Evolutionary conservation across 2,329 filamentous ascomycete genomes (phyloP), one percentile per base, ranked within the genome.

Genomic region (Fusarium sublunatum): DNA sequence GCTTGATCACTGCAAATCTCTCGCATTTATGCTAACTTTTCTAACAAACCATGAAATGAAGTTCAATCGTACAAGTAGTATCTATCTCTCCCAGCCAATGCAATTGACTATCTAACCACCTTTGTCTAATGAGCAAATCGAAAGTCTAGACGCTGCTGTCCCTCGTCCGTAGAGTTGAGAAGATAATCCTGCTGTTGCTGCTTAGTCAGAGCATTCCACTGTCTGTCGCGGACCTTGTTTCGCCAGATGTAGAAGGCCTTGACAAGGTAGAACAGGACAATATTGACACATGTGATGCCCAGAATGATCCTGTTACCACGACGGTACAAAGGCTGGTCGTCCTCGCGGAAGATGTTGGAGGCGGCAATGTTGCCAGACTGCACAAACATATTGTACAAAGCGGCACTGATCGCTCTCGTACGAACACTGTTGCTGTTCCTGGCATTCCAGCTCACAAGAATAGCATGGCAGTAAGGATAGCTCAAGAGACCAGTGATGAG

Each of bases 351-450:
- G 41, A 76, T 75, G 24, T 82, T 82, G 5, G 77, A 77, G 0
- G 75, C 71, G 28, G 79, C 76, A 44, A 83, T 81, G 42, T 72
- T 77, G 24, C 76, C 75, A 0, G 77, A 75, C 54, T 83, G 81
- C 0, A 82, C 79, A 15, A 75, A 76, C 79, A 83, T 83, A 68
- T 89, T 89, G 75, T 89, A 89, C 8, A 88, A 61, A 0, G 86
- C 86, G 0, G 83, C 82, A 1, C 83, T 83, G 10, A 90, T 84
- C 1, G 87, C 86, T 3, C 88, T 76, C 0, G 86, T 89, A 2
- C 86, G 80, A 2, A 90, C 87, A 3, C 82, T 81, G 26, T 86
- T 86, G 1, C 86, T 82, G 68, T 89, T 90, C 47, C 86, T 81
- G 3, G 84, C 86, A 2, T 82, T 87, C 73, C 86, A 83, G 0